Base-by-base conservation (phyloP, 2,329 filamentous ascomycete genomes). In the Fusarium xyrophilum region DNA sequence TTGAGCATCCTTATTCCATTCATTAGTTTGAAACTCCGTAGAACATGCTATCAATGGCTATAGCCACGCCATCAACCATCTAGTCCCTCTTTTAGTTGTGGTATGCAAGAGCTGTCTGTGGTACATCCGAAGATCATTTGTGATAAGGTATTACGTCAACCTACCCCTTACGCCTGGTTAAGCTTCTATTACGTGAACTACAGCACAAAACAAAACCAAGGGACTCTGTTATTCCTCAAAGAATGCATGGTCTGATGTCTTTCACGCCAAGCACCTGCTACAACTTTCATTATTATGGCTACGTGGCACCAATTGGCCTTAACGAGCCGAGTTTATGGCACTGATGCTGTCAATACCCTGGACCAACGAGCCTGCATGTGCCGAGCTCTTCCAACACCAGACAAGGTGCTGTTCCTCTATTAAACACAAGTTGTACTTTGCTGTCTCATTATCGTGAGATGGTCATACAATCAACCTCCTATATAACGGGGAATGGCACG, bases 231-330 rank as follows among this genome's bases (percentile, higher is more conserved):
- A 32, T 19, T 51, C 32, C n/a, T 25, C 11, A 56, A 38, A 15
- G 19, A 15, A 35, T 50, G n/a, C 27, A 50, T 36, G 23, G 12
- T 27, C 14, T n/a, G 28, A 12, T 27, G 15, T 28, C n/a, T 40
- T 27, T 55, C 21, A 36, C 21, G 36, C 48, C 48, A 43, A 58
- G 15, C 4, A 57, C 21, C 44, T 50, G 25, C 19, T 56, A 38
- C 19, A 23, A 17, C 21, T 13, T 28, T 32, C 23, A 38, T 39
- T 35, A 21, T 33, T 15, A 30, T 43, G 28, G 43, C 40, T 65
- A 65, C 60, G 60, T 65, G 62, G 62, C 62, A 65, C 62, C 62
- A 60, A 43, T 48, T 40, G 42, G 42, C 32, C 28, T 27, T 13
- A 15, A 11, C 32, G 28, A 17, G 40, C 38, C 48, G 21, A 28